phyloP scores from a whole-genome alignment of 139 green algal genomes.

The Nannochloris sp. region DNA sequence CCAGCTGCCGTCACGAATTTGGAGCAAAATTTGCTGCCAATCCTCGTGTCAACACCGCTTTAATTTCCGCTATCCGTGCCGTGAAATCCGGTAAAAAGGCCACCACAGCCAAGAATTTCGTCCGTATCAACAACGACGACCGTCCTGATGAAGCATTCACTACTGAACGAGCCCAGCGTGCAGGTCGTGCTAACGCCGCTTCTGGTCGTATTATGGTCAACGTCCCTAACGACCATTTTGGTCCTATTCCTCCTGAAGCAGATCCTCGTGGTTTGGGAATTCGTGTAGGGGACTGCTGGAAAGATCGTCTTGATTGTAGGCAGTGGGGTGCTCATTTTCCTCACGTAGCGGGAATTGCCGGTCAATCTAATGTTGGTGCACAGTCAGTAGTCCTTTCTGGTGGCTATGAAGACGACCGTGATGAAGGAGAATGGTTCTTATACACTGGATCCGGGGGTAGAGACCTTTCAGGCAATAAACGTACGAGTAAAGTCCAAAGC shows the following conservation, averaged over 20 bases:
- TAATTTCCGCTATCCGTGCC: slow-evolving; percentile 63
- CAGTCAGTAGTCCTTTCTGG: slow-evolving; percentile 73
- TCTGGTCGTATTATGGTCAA: slow-evolving; percentile 85
- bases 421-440: slow-evolving; percentile 94
- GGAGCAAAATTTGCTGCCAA: slow-evolving; percentile 58
- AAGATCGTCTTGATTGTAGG: slow-evolving; percentile 87
- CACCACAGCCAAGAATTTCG: slow-evolving; percentile 3
- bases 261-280: slow-evolving; percentile 79
- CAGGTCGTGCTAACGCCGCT: slow-evolving; percentile 80
- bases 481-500: slow-evolving; percentile 81
- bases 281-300: slow-evolving; percentile 79
- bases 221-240: slow-evolving; percentile 83
- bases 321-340: slow-evolving; percentile 93
- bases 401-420: slow-evolving; percentile 86
- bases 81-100: slow-evolving; percentile 41
- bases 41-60: slow-evolving; percentile 82
- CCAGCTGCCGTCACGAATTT: slow-evolving; percentile 74
- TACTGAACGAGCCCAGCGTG: slow-evolving; percentile 65
- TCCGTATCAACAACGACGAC: slow-evolving; percentile 42
- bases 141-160: slow-evolving; percentile 86
- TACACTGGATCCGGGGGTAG: slow-evolving; percentile 86
- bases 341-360: slow-evolving; percentile 93
- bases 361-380: slow-evolving; percentile 67
- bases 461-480: slow-evolving; percentile 96
- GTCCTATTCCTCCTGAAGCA: slow-evolving; percentile 80